Conservation (phyloP, 2,329 filamentous ascomycete genomes). For the Cordyceps farinosa region DNA sequence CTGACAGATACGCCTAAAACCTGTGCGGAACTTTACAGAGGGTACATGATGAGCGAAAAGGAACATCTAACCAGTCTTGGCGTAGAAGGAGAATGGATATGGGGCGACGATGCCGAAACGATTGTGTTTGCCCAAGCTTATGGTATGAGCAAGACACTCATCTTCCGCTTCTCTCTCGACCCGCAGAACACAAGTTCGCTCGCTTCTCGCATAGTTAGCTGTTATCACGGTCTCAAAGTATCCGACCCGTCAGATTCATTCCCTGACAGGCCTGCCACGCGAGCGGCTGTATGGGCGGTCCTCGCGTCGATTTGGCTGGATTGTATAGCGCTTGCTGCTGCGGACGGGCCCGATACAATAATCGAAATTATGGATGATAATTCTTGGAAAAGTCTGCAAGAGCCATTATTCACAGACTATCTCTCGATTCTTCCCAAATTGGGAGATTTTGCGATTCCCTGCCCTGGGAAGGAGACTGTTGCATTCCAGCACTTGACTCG, state of each 20-base stretch:
- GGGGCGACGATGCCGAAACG: slow-evolving; percentile 2
- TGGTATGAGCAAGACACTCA: not conserved
- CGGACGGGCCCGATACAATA: not conserved
- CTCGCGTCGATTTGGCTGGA: not conserved
- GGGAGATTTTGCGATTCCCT: not conserved
- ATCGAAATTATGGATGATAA: not conserved
- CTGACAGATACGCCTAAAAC: no score
- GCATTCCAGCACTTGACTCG: not conserved
- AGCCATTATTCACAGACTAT: not conserved
- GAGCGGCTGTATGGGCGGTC: not conserved
- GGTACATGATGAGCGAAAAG: no score
- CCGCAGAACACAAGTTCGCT: not conserved
- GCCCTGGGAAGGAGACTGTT: not conserved
- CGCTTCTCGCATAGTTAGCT: not conserved
- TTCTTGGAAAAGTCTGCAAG: not conserved
- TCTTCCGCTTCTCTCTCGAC: not conserved
- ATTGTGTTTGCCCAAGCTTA: not conserved
- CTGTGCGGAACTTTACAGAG: no score
- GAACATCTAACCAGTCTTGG: not conserved
- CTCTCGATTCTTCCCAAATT: not conserved
- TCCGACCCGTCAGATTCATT: not conserved
- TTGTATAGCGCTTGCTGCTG: not conserved
- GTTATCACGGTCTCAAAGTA: not conserved
- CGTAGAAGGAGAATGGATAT: not conserved
- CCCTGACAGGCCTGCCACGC: not conserved